These are phyloP conservation scores for Suillus tomentosus DNA, from an alignment of 768 basidiomycete species.

Conservation along the genomic window DNA sequence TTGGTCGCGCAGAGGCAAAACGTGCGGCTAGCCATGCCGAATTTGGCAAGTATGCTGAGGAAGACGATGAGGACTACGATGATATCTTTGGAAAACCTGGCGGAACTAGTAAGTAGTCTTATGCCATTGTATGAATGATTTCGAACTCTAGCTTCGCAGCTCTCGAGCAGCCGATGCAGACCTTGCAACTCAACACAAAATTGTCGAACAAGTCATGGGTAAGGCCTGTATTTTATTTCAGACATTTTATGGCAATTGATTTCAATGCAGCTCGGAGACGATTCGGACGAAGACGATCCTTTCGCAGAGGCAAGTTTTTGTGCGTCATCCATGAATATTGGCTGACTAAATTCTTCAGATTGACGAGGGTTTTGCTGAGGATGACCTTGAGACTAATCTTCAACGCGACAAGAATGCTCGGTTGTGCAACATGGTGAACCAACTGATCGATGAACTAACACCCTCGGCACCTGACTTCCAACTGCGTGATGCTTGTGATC, in stretches of 20 bases:
- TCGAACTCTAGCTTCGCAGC: constrained; percentile 36
- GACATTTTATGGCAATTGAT: constrained; percentile 6
- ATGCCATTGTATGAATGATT: constrained; percentile 5
- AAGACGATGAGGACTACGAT: constrained; percentile 91
- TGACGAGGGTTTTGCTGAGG: constrained; percentile 90
- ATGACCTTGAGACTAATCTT: constrained; percentile 89
- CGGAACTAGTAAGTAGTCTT: constrained; percentile 55
- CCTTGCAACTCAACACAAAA: constrained; percentile 82
- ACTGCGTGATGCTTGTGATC: constrained; percentile 82
- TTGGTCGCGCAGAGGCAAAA: constrained; percentile 67
- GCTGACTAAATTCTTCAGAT: constrained; percentile 50
- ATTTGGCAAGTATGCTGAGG: constrained; percentile 86
- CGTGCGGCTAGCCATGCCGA: constrained; percentile 57
- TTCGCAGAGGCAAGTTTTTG: constrained; percentile 76
- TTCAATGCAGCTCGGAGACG: constrained; percentile 63
- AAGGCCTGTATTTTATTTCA: constrained; percentile 18
- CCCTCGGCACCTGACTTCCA: constrained; percentile 82
- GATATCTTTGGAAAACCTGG: constrained; percentile 88
- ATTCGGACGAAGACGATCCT: constrained; percentile 91
- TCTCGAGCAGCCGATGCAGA: constrained; percentile 63
- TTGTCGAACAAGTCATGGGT: constrained; percentile 93
- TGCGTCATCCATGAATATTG: neutral
- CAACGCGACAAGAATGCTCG: constrained; percentile 93
- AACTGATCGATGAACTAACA: constrained; percentile 84
- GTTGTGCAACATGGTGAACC: constrained; percentile 76